A percentile compares a stretch with the other conserved stretches of the same genome.
Conservation (phyloP, 495 filamentous ascomycete species). For the Penicillium samsonianum region DNA sequence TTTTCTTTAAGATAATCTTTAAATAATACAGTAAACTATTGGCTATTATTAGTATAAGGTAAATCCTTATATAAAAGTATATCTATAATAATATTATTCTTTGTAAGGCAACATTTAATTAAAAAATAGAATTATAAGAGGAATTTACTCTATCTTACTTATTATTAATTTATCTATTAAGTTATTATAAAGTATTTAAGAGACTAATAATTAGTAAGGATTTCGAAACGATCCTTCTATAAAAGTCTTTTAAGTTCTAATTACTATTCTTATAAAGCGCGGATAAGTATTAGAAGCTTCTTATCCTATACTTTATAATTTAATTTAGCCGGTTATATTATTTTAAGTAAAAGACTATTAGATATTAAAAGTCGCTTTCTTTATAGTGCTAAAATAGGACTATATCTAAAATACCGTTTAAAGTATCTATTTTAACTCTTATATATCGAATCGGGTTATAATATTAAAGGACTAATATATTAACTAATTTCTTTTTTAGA, state of each 20-base stretch:
- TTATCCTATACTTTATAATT: not conserved
- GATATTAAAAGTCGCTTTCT: not conserved
- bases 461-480: not conserved
- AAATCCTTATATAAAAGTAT: not conserved
- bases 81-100: conserved; percentile 3
- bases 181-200: not conserved
- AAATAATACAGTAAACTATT: not conserved
- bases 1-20: not conserved
- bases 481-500: not conserved
- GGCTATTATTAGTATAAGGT: not conserved
- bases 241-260: no score
- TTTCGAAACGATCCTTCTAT: not conserved
- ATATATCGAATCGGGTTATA: not conserved
- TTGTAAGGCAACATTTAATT: conserved; percentile 27
- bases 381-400: not conserved
- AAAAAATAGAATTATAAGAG: conserved; percentile 26
- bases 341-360: no score
- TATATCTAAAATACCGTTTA: not conserved
- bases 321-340: not conserved
- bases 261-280: no score
- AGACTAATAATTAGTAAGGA: not conserved
- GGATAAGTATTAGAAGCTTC: no score
- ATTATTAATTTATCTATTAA: no score
- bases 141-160: no score
- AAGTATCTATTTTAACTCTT: not conserved